Conservation (phyloP, 805 yeast species). For the Saccharomycopsis oosterbeekiorum region DNA sequence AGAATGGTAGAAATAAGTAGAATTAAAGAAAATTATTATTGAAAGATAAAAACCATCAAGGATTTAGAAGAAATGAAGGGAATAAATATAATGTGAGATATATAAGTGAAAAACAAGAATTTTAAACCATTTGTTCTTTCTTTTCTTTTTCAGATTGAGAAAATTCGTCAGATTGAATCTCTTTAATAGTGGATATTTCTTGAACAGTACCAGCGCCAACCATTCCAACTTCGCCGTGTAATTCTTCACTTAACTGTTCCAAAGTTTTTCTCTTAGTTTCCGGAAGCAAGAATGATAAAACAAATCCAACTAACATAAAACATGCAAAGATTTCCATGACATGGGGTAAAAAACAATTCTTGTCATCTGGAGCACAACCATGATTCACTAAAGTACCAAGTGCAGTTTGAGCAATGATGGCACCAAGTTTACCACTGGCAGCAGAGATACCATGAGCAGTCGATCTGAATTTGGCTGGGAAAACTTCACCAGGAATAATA, state of each 20-base stretch:
- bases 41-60: neutral
- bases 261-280: constrained; percentile 89
- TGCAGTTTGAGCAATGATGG: constrained; percentile 83
- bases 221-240: constrained; percentile 62
- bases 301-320: constrained; percentile 76
- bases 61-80: neutral
- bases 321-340: constrained; percentile 93
- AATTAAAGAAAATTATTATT: neutral
- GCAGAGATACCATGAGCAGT: constrained; percentile 94
- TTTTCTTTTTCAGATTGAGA: neutral
- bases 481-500: constrained; percentile 83
- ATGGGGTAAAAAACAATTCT: constrained; percentile 77
- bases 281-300: constrained; percentile 59
- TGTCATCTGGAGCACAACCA: constrained; percentile 52
- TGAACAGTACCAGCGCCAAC: constrained; percentile 19
- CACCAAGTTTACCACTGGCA: constrained; percentile 87
- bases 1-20: neutral
- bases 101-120: neutral
- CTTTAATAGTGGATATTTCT: neutral
- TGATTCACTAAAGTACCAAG: constrained; percentile 77
- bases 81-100: neutral
- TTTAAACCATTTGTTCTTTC: neutral
- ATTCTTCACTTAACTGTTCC: constrained; percentile 71
- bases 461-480: constrained; percentile 92
- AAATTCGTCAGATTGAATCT: neutral